A percentile compares a stretch with the other conserved stretches of the same genome.
Conservation (phyloP, 2,329 filamentous ascomycete genomes). For the Trichocomaceae sp. region DNA sequence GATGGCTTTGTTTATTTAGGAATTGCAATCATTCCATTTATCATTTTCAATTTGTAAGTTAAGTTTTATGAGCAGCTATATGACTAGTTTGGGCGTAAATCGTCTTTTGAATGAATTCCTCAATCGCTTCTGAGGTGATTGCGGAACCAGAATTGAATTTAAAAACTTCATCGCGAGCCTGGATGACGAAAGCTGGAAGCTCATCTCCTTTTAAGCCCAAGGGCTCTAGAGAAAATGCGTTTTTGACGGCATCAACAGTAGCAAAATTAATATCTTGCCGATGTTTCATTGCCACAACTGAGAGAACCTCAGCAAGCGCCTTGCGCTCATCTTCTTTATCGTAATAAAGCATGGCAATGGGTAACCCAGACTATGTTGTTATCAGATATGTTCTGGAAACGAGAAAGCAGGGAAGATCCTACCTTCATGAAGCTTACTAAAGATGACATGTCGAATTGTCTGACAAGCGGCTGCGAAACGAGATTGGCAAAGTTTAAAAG, state of each 20-base stretch:
- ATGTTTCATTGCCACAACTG: conserved; percentile 2
- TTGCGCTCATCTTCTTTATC: conserved; percentile 6
- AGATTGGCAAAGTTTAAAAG: conserved; percentile 4
- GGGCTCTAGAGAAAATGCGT: conserved; percentile 4
- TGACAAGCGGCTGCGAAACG: conserved; percentile 2
- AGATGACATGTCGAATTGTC: conserved; percentile 2
- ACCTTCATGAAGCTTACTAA: conserved; percentile 10
- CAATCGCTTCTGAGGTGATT: not conserved
- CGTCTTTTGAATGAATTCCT: conserved; percentile 3
- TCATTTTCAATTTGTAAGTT: not conserved
- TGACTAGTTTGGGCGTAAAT: not conserved
- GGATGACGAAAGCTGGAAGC: conserved; percentile 7
- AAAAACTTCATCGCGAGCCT: conserved; percentile 3
- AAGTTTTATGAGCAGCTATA: not conserved
- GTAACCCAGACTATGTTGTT: conserved; percentile 3
- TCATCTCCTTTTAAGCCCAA: not conserved
- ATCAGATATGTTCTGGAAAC: not conserved
- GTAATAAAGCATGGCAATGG: conserved; percentile 5
- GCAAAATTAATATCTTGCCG: conserved; percentile 8
- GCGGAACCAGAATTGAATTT: not conserved
- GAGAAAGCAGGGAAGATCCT: not conserved
- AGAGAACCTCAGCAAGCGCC: not conserved
- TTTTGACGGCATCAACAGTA: conserved; percentile 8
- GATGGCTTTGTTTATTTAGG: not conserved
- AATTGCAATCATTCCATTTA: not conserved